Evolutionary conservation across 306 rosid genomes (phyloP).

Genomic region (Trifolium repens): DNA sequence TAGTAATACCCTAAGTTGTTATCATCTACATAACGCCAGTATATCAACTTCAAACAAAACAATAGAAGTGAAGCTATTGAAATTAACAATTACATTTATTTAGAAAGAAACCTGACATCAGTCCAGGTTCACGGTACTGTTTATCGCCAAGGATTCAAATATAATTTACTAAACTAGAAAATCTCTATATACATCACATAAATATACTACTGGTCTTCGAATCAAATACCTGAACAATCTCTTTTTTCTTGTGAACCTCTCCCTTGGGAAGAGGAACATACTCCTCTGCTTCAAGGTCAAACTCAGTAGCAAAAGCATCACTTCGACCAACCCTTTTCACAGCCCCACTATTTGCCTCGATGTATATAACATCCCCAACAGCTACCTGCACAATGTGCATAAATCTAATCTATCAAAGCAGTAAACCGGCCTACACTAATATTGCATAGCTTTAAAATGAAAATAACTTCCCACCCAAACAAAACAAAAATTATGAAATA

Average conservation of each 20-base stretch:
- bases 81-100: neutral
- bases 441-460: constrained; percentile 7
- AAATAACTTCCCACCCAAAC: neutral
- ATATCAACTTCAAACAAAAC: constrained; percentile 8
- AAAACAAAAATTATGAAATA: neutral
- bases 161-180: constrained; percentile 13
- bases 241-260: constrained; percentile 97
- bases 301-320: constrained; percentile 97
- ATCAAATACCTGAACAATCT: constrained; percentile 87
- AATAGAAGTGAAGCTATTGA: constrained; percentile 11
- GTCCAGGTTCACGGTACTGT: neutral
- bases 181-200: constrained; percentile 19
- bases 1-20: neutral
- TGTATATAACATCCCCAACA: constrained; percentile 92
- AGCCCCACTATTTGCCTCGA: constrained; percentile 97
- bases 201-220: constrained; percentile 26
- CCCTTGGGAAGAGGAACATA: constrained; percentile 99
- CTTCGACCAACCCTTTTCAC: constrained; percentile 97
- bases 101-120: constrained; percentile 5
- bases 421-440: constrained; percentile 14
- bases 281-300: constrained; percentile 98
- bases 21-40: neutral
- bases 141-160: constrained; percentile 23
- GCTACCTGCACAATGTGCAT: constrained; percentile 66
- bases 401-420: constrained; percentile 22